phyloP scores from a whole-genome alignment of 225 moss, liverwort and hornwort genomes.

The Anthoceros angustus region DNA sequence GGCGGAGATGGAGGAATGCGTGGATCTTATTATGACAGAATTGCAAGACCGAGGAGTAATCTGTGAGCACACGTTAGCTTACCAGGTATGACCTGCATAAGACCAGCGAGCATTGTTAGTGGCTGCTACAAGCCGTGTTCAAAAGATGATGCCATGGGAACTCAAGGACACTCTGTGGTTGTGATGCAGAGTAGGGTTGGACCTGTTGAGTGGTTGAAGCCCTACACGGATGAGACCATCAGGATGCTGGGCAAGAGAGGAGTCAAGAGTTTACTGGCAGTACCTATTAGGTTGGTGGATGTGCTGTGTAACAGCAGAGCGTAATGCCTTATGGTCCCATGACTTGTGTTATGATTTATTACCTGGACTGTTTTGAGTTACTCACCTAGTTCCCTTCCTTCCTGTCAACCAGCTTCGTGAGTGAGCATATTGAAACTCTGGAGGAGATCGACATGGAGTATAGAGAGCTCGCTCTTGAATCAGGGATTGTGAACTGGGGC shows the following conservation, averaged over 20 bases:
- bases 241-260: conserved; percentile 73
- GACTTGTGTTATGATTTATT: conserved; percentile 4
- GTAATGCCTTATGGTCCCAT: no score
- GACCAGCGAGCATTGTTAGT: neutral
- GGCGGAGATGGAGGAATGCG: conserved; percentile 99
- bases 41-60: conserved; percentile 53
- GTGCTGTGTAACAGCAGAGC: neutral
- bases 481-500: conserved; percentile 95
- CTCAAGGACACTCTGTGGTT: conserved; percentile 8
- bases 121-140: neutral
- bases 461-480: conserved; percentile 74
- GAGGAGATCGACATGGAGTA: conserved; percentile 99
- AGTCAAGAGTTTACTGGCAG: conserved; percentile 77
- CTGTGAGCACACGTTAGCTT: conserved; percentile 63
- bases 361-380: neutral
- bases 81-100: conserved; percentile 37
- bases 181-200: conserved; percentile 80
- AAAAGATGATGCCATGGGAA: neutral
- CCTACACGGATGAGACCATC: conserved; percentile 81
- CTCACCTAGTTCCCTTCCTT: neutral
- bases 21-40: conserved; percentile 68
- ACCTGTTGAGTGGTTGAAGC: conserved; percentile 96
- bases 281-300: conserved; percentile 69
- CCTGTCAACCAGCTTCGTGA: conserved; percentile 61
- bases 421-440: conserved; percentile 92